Evolutionary conservation across 2,329 filamentous ascomycete genomes (phyloP), one percentile per base, ranked within the genome.

Genomic region (Lanzia echinophila): DNA sequence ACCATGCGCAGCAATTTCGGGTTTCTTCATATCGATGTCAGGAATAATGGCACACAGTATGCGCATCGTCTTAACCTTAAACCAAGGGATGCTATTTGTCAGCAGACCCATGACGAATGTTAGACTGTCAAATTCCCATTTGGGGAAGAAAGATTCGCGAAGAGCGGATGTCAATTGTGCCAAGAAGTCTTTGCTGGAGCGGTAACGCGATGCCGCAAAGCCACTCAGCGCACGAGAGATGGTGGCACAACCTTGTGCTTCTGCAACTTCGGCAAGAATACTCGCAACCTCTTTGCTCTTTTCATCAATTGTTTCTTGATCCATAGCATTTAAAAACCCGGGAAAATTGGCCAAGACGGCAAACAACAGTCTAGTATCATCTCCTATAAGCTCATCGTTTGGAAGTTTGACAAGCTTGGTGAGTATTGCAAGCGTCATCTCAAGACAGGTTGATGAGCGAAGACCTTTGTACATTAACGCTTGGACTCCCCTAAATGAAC

Each of bases 31-130:
- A 66, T 99, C 91, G 32, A 96, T 87, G 50, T 92, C 86, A 0
- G 90, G 89, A 45, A 99, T 87, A 56, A 96, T 75, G 19, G 88
- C 79, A 64, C 88, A 88, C 0, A 99, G 79, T 12, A 97, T 84
- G 56, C 89, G 86, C 88, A 99, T 95, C 0, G 88, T 90, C 73
- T 94, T 92, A 42, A 91, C 76, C 68, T 95, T 95, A 69, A 97
- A 88, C 88, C 90, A 96, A 2, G 88, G 79, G 1, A 86, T 79
- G 33, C 85, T 86, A 66, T 99, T 99, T 13, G 91, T 96, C 50
- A 99, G 76, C 46, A 96, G 79, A 2, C 94, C 90, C 71, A 97
- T 88, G 42, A 97, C 73, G 72, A 96, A 96, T 1, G 90, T 89
- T 11, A 99, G 72, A 74, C 89, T 88, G 56, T 84, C 81, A 62